These are phyloP conservation scores for Arachis monticola DNA, from an alignment of 331 rosid species.

Conservation along the genomic window DNA sequence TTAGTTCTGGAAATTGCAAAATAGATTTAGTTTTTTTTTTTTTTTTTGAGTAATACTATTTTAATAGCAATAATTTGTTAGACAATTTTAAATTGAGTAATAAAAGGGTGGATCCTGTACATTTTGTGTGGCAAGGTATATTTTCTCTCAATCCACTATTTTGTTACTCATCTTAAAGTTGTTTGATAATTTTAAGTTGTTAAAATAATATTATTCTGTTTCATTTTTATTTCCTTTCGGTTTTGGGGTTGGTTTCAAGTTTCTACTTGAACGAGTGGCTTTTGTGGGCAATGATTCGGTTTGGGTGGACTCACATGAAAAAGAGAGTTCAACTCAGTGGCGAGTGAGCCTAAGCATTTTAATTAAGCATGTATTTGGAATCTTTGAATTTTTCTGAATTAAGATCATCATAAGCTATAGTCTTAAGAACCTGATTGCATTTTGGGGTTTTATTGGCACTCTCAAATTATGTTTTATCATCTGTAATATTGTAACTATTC, in stretches of 20 bases:
- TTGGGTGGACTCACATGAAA: slow-evolving; percentile 46
- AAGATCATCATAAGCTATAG: neutral
- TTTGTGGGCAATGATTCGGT: slow-evolving; percentile 64
- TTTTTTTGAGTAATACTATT: too few relatives aligned
- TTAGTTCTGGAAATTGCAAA: neutral
- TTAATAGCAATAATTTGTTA: too few relatives aligned
- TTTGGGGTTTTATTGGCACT: neutral
- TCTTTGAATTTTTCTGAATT: slow-evolving; percentile 12
- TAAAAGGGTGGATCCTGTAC: too few relatives aligned
- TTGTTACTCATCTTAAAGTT: too few relatives aligned
- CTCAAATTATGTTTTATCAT: neutral
- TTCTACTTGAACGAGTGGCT: slow-evolving; percentile 25
- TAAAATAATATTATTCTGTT: neutral
- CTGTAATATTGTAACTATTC: too few relatives aligned
- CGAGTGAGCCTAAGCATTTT: slow-evolving; percentile 55
- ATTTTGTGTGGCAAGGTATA: too few relatives aligned
- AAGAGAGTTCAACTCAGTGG: slow-evolving; percentile 44
- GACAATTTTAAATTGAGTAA: too few relatives aligned
- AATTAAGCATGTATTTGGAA: slow-evolving; percentile 17
- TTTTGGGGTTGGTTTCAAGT: neutral
- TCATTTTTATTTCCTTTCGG: neutral
- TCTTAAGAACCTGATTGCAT: neutral
- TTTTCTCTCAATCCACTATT: too few relatives aligned
- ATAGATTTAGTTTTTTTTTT: neutral
- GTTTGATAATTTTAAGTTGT: too few relatives aligned